Evolutionary conservation across 108 stramenopile genomes (phyloP).

Genomic region (Skeletonema menzelii): DNA sequence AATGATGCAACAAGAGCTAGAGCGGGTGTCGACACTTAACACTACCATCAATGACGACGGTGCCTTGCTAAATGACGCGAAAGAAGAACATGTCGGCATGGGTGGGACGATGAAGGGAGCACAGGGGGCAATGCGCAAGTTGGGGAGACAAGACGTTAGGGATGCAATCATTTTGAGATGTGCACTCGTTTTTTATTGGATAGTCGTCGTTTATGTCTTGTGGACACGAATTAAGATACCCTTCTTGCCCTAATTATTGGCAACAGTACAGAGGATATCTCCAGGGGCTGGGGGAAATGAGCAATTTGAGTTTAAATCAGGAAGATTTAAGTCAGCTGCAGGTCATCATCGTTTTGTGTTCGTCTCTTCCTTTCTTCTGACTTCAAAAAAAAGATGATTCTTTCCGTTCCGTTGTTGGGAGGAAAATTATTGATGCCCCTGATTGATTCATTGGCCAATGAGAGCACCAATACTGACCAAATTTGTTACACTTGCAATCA

Average conservation of each 20-base stretch:
- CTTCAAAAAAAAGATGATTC: too few species aligned
- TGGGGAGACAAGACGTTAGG: constrained; percentile 40
- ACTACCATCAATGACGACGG: constrained; percentile 38
- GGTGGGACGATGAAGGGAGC: constrained; percentile 48
- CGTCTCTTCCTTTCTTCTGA: too few species aligned
- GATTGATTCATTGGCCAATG: not conserved
- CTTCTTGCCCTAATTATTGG: constrained; percentile 28
- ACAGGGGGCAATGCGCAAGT: constrained; percentile 13
- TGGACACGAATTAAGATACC: constrained; percentile 48
- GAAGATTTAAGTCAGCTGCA: not conserved
- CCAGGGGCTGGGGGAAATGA: too few species aligned
- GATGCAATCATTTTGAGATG: constrained; percentile 42
- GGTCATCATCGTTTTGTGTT: not conserved
- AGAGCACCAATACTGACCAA: not conserved
- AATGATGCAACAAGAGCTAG: constrained; percentile 42
- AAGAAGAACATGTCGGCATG: constrained; percentile 36
- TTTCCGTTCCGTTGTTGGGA: too few species aligned
- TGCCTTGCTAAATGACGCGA: constrained; percentile 15
- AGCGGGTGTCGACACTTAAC: constrained; percentile 24
- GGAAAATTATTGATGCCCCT: too few species aligned
- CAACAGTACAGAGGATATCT: too few species aligned
- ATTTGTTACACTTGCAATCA: not conserved
- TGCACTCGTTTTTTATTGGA: constrained; percentile 38
- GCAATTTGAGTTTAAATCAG: not conserved
- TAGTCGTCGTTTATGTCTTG: constrained; percentile 38